Conservation (phyloP, 148 eudicot species). For the Amaranthus hypochondriacus region DNA sequence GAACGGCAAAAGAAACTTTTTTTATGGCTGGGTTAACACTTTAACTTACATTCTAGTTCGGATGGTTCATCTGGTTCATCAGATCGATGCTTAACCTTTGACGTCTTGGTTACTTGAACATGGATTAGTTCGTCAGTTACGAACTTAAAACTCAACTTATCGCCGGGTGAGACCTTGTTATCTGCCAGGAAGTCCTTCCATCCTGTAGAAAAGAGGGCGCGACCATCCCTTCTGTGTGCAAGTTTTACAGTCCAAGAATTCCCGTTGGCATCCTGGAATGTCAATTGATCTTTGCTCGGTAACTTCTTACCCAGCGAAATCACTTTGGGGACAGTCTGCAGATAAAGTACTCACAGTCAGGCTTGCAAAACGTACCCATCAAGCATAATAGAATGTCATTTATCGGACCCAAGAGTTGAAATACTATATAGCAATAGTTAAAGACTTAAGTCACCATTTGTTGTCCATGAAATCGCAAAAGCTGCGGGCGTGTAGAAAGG, state of each 20-base stretch:
- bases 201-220: slow-evolving; percentile 11
- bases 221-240: slow-evolving; percentile 18
- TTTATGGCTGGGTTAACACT: too few relatives aligned
- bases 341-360: neutral
- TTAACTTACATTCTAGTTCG: slow-evolving; percentile 18
- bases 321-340: slow-evolving; percentile 24
- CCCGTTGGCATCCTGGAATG: slow-evolving; percentile 19
- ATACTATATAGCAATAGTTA: too few relatives aligned
- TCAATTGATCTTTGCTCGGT: slow-evolving; percentile 12
- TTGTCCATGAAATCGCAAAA: too few relatives aligned
- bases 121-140: slow-evolving; percentile 13
- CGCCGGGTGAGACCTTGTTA: slow-evolving; percentile 22
- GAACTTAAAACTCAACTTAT: slow-evolving; percentile 20
- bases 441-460: too few relatives aligned
- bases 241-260: slow-evolving; percentile 26
- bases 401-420: too few relatives aligned
- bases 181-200: slow-evolving; percentile 23
- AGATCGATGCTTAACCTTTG: slow-evolving; percentile 13
- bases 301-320: slow-evolving; percentile 15
- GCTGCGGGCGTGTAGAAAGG: too few relatives aligned
- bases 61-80: neutral
- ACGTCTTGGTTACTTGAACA: slow-evolving; percentile 15
- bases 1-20: too few relatives aligned
- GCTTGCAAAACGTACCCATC: neutral
- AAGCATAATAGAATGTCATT: neutral